Evolutionary conservation across 164 flowering plant genomes (phyloP).

Genomic region (Malania oleifera): DNA sequence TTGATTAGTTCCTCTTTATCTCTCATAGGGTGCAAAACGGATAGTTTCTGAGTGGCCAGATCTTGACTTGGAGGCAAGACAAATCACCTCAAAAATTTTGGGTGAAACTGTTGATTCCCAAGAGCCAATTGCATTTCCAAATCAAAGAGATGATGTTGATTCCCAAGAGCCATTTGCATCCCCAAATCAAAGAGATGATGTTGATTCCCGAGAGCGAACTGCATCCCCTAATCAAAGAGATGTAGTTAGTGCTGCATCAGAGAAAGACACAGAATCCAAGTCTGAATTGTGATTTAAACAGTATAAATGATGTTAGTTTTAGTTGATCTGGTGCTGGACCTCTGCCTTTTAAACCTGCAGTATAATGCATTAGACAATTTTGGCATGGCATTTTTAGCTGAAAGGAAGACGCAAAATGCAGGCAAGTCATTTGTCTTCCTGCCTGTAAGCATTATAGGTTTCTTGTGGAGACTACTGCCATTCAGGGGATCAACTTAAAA

Average conservation of each 20-base stretch:
- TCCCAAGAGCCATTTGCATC: conserved; percentile 26
- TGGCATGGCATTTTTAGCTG: too few species aligned
- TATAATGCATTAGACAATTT: too few species aligned
- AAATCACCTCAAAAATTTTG: conserved; percentile 60
- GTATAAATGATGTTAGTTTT: not conserved
- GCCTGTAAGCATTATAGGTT: too few species aligned
- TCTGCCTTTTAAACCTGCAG: too few species aligned
- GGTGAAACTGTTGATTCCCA: conserved; percentile 55
- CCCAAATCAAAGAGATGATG: conserved; percentile 9
- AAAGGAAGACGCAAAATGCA: too few species aligned
- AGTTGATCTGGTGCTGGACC: too few species aligned
- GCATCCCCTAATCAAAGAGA: conserved; percentile 17
- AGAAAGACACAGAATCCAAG: conserved; percentile 50
- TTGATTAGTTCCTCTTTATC: not conserved
- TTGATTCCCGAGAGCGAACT: conserved; percentile 30
- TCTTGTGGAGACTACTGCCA: too few species aligned
- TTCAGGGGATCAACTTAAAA: too few species aligned
- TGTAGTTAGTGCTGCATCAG: conserved; percentile 2
- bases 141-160: conserved; percentile 19
- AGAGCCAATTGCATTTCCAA: conserved; percentile 25
- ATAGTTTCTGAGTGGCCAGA: conserved; percentile 89
- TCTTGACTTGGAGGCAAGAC: conserved; percentile 80
- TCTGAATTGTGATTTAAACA: conserved; percentile 46
- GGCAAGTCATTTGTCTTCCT: too few species aligned
- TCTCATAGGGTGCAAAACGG: conserved; percentile 79